Percentiles rank a stretch among this genome's conserved stretches.
These are phyloP conservation scores for Lipomyces anomalus DNA, from an alignment of 805 yeast species.

Conservation along the genomic window DNA sequence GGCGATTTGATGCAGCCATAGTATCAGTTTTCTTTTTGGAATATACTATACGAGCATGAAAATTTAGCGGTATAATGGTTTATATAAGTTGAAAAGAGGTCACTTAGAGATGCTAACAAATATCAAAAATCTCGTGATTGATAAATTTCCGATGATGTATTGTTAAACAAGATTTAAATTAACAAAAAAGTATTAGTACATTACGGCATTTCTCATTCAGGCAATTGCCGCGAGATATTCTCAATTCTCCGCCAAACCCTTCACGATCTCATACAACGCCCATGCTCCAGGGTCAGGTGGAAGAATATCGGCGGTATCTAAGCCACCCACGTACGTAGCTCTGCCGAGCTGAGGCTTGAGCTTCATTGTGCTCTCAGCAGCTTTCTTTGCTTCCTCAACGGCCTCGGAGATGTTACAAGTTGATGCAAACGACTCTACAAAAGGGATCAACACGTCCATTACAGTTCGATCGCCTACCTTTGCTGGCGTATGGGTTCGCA, in stretches of 20 bases:
- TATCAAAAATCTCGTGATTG: too few species aligned
- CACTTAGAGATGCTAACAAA: too few species aligned
- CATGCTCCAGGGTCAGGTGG: constrained; percentile 93
- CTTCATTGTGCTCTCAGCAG: constrained; percentile 68
- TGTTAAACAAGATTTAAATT: too few species aligned
- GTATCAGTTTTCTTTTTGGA: too few species aligned
- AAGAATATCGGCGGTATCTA: constrained; percentile 30
- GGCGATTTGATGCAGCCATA: too few species aligned
- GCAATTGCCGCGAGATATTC: neutral
- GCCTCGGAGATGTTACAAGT: constrained; percentile 56
- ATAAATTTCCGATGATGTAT: too few species aligned
- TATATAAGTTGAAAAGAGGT: too few species aligned
- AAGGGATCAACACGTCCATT: constrained; percentile 84
- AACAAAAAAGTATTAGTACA: too few species aligned
- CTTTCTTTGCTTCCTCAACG: constrained; percentile 59
- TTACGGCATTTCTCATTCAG: too few species aligned
- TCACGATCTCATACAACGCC: constrained; percentile 62
- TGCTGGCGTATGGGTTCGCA: constrained; percentile 82
- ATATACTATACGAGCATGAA: too few species aligned
- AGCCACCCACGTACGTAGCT: constrained; percentile 68
- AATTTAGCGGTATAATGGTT: too few species aligned
- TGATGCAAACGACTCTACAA: constrained; percentile 54
- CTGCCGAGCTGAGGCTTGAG: constrained; percentile 85
- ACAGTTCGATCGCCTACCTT: constrained; percentile 82
- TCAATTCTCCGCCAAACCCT: constrained; percentile 34